phyloP scores from a whole-genome alignment of 2,329 filamentous ascomycete genomes.

The Aureobasidium sp. region DNA sequence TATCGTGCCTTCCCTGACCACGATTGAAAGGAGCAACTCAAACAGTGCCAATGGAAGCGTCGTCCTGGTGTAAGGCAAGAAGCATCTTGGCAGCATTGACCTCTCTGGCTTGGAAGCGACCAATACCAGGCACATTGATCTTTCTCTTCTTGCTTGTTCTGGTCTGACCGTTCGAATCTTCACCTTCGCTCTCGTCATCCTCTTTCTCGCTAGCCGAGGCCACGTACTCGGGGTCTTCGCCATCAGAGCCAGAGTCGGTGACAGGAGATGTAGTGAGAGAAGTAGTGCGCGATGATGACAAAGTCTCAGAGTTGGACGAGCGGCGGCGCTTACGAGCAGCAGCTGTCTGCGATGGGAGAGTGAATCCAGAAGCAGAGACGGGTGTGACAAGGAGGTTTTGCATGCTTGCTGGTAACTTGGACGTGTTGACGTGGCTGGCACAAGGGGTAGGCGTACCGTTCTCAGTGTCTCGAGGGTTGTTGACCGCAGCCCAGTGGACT shows the following conservation, averaged over 20 bases:
- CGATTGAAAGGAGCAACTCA: background rate
- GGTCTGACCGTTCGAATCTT: background rate
- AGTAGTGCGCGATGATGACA: background rate
- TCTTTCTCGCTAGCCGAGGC: constrained; percentile 11
- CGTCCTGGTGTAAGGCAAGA: constrained; percentile 7
- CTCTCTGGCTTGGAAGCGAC: constrained; percentile 15
- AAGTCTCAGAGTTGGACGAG: background rate
- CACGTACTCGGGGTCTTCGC: constrained; percentile 14
- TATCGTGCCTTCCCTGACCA: background rate
- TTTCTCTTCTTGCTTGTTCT: constrained; percentile 20
- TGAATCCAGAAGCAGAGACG: background rate
- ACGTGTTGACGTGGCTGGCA: constrained; percentile 4
- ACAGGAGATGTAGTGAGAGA: constrained; percentile 3
- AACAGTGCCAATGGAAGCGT: constrained; percentile 2
- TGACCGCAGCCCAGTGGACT: constrained; percentile 32
- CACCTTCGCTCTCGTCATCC: constrained; percentile 5
- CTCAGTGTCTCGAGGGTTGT: constrained; percentile 21
- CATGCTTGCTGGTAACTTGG: background rate
- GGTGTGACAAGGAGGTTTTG: constrained; percentile 15
- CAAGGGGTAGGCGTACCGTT: constrained; percentile 9
- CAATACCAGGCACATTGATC: constrained; percentile 5
- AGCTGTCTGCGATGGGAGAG: background rate
- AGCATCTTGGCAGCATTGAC: constrained; percentile 19
- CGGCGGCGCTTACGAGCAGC: constrained; percentile 2
- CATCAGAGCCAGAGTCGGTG: constrained; percentile 10